Evolutionary conservation across 2,329 filamentous ascomycete species (phyloP).

Genomic region (Cercospora beticola): DNA sequence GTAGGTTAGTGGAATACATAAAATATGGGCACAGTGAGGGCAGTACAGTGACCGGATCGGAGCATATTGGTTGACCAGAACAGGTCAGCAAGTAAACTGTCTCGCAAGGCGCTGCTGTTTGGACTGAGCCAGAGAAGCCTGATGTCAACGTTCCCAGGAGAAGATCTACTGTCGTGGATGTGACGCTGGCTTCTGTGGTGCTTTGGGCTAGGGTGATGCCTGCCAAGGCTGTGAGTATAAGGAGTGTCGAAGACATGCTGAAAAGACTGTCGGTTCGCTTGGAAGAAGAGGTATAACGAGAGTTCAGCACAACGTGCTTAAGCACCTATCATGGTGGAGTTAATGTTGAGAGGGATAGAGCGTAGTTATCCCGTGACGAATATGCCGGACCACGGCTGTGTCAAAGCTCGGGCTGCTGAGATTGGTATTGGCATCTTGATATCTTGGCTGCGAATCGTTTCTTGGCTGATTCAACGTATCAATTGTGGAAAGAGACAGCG

Average conservation of each 20-base stretch:
- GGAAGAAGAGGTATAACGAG: not conserved
- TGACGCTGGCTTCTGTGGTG: not conserved
- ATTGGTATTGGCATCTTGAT: not conserved
- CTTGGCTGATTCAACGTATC: not conserved
- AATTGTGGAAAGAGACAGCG: not conserved
- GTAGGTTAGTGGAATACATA: not conserved
- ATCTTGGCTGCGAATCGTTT: not conserved
- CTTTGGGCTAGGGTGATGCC: not conserved
- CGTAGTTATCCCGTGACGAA: not conserved
- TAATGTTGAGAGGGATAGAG: not conserved
- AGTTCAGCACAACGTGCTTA: not conserved
- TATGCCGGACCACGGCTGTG: not conserved
- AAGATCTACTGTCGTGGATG: not conserved
- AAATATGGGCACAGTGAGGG: not conserved
- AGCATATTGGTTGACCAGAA: conserved; percentile 6
- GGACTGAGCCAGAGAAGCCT: conserved; percentile 10
- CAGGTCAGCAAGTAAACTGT: conserved; percentile 6
- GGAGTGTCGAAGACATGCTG: not conserved
- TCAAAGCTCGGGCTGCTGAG: not conserved
- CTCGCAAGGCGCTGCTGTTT: conserved; percentile 12
- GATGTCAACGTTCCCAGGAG: conserved; percentile 9
- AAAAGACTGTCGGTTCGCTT: not conserved
- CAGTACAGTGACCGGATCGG: not conserved
- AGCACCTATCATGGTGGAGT: not conserved
- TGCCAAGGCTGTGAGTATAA: not conserved